phyloP scores from a whole-genome alignment of 2,329 filamentous ascomycete genomes.

The Phialemoniopsis sp. region DNA sequence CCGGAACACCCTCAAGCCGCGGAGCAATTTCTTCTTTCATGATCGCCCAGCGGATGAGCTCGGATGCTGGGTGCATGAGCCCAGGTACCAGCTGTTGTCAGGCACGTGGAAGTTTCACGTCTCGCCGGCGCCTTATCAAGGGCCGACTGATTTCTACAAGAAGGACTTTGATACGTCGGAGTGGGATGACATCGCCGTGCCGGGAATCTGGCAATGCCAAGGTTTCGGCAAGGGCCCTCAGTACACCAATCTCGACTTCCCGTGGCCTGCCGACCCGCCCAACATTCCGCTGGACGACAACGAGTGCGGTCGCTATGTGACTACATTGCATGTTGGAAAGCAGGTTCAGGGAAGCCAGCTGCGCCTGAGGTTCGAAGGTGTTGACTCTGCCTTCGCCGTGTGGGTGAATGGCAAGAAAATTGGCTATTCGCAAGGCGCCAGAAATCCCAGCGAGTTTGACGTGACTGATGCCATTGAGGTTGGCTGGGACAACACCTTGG shows the following conservation, averaged over 20 bases:
- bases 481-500: conserved; percentile 47
- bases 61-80: conserved; percentile 9
- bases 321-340: conserved; percentile 46
- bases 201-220: conserved; percentile 68
- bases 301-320: conserved; percentile 59
- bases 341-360: conserved; percentile 43
- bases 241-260: conserved; percentile 67
- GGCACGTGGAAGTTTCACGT: conserved; percentile 51
- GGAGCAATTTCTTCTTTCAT: conserved; percentile 54
- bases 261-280: conserved; percentile 64
- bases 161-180: conserved; percentile 26
- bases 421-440: conserved; percentile 67
- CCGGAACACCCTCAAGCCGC: conserved; percentile 52
- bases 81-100: conserved; percentile 40
- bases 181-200: conserved; percentile 55
- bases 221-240: conserved; percentile 61
- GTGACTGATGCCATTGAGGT: conserved; percentile 44
- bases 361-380: conserved; percentile 66
- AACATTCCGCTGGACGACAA: conserved; percentile 60
- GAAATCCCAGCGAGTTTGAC: conserved; percentile 71
- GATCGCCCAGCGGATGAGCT: conserved; percentile 8
- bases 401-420: conserved; percentile 65
- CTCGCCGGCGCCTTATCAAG: conserved; percentile 38
- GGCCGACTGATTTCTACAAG: conserved; percentile 34
- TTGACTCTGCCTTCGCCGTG: conserved; percentile 66